Percentiles rank a stretch among this genome's conserved stretches.
These are phyloP conservation scores for Yamadazyma blattariae DNA, from an alignment of 1,139 yeast genomes.

Conservation along the genomic window DNA sequence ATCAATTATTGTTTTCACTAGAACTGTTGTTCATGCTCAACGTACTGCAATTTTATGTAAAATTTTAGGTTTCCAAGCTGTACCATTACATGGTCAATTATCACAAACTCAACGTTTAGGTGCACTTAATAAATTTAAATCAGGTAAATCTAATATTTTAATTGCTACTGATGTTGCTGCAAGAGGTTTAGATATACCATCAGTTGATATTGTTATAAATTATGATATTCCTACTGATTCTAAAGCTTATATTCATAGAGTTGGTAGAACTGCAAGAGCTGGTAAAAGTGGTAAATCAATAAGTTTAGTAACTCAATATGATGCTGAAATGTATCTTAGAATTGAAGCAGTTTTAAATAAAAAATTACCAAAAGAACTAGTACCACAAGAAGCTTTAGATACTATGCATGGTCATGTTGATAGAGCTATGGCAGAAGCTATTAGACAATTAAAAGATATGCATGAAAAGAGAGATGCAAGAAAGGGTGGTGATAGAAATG, in stretches of 20 bases:
- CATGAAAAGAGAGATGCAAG: conserved; percentile 45
- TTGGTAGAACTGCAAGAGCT: conserved; percentile 98
- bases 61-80: conserved; percentile 80
- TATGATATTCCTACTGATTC: conserved; percentile 97
- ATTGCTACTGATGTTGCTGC: conserved; percentile 99
- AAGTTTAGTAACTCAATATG: conserved; percentile 92
- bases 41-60: conserved; percentile 81
- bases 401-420: conserved; percentile 85
- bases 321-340: conserved; percentile 79
- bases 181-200: conserved; percentile 94
- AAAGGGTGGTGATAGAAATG: too few relatives aligned
- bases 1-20: conserved; percentile 82
- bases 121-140: conserved; percentile 86
- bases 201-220: conserved; percentile 88
- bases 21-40: conserved; percentile 95
- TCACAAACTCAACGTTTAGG: conserved; percentile 91
- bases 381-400: conserved; percentile 70
- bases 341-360: conserved; percentile 84
- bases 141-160: conserved; percentile 76
- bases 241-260: conserved; percentile 96
- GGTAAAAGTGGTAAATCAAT: conserved; percentile 93
- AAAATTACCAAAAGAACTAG: conserved; percentile 76
- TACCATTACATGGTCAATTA: conserved; percentile 92
- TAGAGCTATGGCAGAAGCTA: conserved; percentile 88
- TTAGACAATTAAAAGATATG: conserved; percentile 73